Conservation (phyloP, 768 basidiomycete species). For the Naematelia encephala region DNA sequence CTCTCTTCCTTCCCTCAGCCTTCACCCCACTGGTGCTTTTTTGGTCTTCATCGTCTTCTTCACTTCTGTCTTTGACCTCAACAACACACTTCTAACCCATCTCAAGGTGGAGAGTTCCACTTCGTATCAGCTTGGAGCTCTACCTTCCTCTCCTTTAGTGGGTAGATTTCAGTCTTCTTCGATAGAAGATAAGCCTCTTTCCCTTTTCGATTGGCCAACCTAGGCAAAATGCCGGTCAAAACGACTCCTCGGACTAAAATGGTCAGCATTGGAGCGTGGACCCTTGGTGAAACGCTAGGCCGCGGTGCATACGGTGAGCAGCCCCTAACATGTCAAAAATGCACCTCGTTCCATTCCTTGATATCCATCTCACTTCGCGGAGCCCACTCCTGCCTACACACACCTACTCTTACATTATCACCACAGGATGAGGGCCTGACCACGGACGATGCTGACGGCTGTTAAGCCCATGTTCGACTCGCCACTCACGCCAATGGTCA, state of each 20-base stretch:
- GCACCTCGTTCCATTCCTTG: too few species aligned
- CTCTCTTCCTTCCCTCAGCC: neutral
- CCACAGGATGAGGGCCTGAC: too few species aligned
- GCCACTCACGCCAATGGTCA: constrained; percentile 41
- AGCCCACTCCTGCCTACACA: too few species aligned
- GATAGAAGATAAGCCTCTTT: too few species aligned
- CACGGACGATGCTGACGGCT: constrained; percentile 2
- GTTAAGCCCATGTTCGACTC: constrained; percentile 42
- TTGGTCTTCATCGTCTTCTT: constrained; percentile 2
- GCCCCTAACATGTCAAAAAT: neutral
- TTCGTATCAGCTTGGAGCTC: too few species aligned
- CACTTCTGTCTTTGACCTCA: neutral
- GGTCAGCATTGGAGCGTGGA: constrained; percentile 42
- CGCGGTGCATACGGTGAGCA: constrained; percentile 47
- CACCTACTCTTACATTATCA: too few species aligned
- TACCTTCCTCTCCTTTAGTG: too few species aligned
- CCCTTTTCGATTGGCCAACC: too few species aligned
- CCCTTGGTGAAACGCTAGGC: constrained; percentile 40
- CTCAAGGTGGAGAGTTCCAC: too few species aligned
- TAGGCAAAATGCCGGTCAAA: constrained; percentile 5
- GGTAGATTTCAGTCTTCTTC: too few species aligned
- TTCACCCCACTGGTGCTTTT: constrained; percentile 2
- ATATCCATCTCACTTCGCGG: too few species aligned
- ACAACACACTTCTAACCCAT: too few species aligned
- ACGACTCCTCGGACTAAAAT: constrained; percentile 40